Conservation (phyloP, 257 asterid genomes). For the Solanum megistacrolobum region DNA sequence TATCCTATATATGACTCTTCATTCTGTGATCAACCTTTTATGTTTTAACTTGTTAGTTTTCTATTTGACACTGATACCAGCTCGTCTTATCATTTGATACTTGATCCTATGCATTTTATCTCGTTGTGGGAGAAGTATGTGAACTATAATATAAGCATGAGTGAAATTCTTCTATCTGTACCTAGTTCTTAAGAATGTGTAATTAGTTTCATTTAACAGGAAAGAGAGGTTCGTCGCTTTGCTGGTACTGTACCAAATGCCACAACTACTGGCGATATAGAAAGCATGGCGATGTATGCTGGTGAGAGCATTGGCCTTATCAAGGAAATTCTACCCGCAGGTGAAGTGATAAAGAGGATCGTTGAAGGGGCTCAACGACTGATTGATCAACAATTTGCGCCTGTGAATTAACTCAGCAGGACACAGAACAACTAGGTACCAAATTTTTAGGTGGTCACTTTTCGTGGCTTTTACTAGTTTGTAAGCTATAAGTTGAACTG, state of each 20-base stretch:
- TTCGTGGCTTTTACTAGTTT: not conserved
- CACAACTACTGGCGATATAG: constrained; percentile 58
- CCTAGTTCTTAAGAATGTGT: not conserved
- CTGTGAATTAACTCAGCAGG: not conserved
- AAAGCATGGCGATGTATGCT: constrained; percentile 84
- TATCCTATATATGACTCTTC: not conserved
- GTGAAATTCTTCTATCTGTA: not conserved
- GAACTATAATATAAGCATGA: not conserved
- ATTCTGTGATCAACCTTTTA: not conserved
- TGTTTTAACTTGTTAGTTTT: not conserved
- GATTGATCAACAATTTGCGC: constrained; percentile 30
- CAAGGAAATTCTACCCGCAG: constrained; percentile 57
- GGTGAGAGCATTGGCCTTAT: constrained; percentile 61
- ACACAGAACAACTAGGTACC: not conserved
- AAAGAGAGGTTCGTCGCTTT: constrained; percentile 56
- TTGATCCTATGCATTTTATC: not conserved
- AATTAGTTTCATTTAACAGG: constrained; percentile 26
- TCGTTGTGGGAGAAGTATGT: not conserved
- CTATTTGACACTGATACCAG: not conserved
- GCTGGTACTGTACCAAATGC: constrained; percentile 74
- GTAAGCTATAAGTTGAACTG: not conserved
- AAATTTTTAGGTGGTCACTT: not conserved
- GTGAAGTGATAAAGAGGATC: constrained; percentile 47
- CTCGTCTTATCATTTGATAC: not conserved
- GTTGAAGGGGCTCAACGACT: constrained; percentile 60